phyloP scores from a whole-genome alignment of 371 early-diverging fungal species.

The Mortierella sp. region DNA sequence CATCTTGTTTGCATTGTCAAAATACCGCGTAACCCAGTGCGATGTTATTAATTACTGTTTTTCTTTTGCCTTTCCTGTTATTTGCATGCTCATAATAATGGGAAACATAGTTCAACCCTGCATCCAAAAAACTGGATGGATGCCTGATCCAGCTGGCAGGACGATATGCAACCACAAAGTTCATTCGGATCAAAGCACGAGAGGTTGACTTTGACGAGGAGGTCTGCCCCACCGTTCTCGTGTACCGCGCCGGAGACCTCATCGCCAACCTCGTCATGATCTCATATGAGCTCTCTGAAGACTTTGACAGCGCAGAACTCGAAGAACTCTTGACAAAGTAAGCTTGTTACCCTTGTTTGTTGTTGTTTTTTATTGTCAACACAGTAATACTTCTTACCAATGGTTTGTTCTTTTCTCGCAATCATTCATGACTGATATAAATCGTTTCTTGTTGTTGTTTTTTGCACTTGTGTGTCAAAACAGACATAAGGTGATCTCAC shows the following conservation, averaged over 20 bases:
- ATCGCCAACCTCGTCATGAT: conserved; percentile 58
- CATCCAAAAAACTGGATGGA: conserved; percentile 47
- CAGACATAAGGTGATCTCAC: conserved; percentile 46
- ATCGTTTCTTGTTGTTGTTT: background rate
- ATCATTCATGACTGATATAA: no score
- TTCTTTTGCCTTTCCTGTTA: conserved; percentile 1
- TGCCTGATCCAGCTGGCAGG: conserved; percentile 47
- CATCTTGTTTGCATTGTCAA: no score
- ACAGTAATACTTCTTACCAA: no score
- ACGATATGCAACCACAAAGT: conserved; percentile 54
- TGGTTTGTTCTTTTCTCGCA: background rate
- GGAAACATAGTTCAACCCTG: conserved; percentile 23
- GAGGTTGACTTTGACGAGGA: conserved; percentile 57
- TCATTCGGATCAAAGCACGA: conserved; percentile 49
- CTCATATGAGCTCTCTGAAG: conserved; percentile 38
- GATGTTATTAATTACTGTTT: background rate
- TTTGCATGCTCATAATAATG: background rate
- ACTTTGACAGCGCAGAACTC: conserved; percentile 41
- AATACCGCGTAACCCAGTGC: no score
- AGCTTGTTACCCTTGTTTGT: background rate
- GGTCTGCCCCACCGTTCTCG: conserved; percentile 55
- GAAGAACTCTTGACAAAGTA: conserved; percentile 54
- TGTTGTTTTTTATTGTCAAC: background rate
- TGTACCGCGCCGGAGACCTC: conserved; percentile 48
- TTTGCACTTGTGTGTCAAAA: background rate